These are phyloP conservation scores for Penicillium aurantiogriseum DNA, from an alignment of 2,329 filamentous ascomycete genomes.

Conservation along the genomic window DNA sequence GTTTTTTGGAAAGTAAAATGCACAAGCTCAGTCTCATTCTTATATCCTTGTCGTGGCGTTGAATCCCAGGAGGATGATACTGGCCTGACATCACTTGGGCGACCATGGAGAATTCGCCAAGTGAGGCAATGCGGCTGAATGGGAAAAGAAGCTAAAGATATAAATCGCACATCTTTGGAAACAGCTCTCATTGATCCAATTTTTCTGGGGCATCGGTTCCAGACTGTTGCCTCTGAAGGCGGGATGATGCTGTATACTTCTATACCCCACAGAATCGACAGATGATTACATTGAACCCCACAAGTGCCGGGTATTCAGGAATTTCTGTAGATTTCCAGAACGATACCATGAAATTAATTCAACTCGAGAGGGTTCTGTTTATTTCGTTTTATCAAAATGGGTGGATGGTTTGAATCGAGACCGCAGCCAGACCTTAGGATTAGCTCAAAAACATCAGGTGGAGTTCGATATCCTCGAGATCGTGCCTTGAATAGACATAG, in stretches of 20 bases:
- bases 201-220: constrained; percentile 9
- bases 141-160: background rate
- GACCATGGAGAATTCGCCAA: constrained; percentile 1
- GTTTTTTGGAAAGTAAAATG: background rate
- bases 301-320: background rate
- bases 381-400: background rate
- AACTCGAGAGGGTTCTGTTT: background rate
- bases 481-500: background rate
- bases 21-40: background rate
- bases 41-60: constrained; percentile 23
- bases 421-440: background rate
- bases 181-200: background rate
- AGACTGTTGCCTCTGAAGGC: constrained; percentile 17
- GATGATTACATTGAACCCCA: background rate
- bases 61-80: constrained; percentile 12
- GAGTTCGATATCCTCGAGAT: background rate
- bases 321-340: background rate
- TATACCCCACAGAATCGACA: background rate
- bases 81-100: constrained; percentile 20
- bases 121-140: constrained; percentile 13
- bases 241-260: constrained; percentile 11
- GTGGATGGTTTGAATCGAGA: background rate
- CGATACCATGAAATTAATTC: background rate
- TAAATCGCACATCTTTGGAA: background rate
- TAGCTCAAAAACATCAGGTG: background rate